phyloP scores from a whole-genome alignment of 2,329 filamentous ascomycete species.

The Juglanconis oblonga region DNA sequence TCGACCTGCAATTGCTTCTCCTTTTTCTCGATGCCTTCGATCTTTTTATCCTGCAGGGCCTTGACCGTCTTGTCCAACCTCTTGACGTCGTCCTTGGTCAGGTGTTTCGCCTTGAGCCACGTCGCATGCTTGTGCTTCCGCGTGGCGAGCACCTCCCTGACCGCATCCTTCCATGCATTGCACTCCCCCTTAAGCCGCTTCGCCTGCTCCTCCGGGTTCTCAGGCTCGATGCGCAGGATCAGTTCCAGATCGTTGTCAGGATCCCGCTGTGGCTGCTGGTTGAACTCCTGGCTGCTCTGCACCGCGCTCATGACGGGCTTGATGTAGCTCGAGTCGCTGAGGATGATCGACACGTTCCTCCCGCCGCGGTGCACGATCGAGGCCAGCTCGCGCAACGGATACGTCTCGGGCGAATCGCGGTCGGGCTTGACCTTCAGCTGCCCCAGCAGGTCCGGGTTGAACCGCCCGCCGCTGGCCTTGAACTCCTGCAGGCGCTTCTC shows the following conservation, averaged over 20 bases:
- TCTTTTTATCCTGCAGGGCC: conserved; percentile 51
- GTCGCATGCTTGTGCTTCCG: conserved; percentile 47
- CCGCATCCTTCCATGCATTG: conserved; percentile 48
- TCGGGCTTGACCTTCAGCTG: conserved; percentile 38
- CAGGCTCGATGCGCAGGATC: conserved; percentile 50
- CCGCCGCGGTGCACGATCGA: conserved; percentile 49
- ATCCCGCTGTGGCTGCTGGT: conserved; percentile 58
- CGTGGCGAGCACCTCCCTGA: conserved; percentile 45
- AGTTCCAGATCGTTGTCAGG: conserved; percentile 60
- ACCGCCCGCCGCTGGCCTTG: conserved; percentile 42
- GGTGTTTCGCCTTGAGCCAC: conserved; percentile 42
- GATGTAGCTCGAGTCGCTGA: conserved; percentile 40
- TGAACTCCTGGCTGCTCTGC: conserved; percentile 50
- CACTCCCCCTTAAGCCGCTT: conserved; percentile 42
- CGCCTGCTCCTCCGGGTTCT: conserved; percentile 45
- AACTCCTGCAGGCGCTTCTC: conserved; percentile 38
- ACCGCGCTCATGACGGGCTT: conserved; percentile 56
- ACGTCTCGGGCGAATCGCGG: conserved; percentile 30
- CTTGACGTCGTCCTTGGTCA: conserved; percentile 42
- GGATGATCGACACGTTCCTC: conserved; percentile 34
- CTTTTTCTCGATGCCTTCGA: conserved; percentile 46
- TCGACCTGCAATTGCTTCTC: conserved; percentile 48
- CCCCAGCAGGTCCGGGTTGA: conserved; percentile 50
- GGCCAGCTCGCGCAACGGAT: conserved; percentile 53
- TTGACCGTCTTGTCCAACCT: conserved; percentile 45